Percentiles rank a stretch among this genome's conserved stretches.
phyloP scores from a whole-genome alignment of 2,329 filamentous ascomycete genomes.

The Coniochaeta sp. region DNA sequence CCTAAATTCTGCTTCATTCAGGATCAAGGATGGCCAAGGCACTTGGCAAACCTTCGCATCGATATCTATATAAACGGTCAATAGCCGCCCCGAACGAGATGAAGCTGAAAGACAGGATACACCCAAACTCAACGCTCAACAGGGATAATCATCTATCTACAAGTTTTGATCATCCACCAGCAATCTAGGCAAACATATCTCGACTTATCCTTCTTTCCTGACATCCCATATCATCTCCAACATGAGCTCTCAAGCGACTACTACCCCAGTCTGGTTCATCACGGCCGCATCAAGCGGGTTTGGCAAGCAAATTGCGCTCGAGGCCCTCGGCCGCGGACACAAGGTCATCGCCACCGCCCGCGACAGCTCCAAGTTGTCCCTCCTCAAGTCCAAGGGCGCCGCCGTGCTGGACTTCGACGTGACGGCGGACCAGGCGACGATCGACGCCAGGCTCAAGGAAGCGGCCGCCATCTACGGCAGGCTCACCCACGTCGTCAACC shows the following conservation, averaged over 20 bases:
- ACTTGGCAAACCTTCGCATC: background rate
- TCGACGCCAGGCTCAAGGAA: conserved; percentile 6
- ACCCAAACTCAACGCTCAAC: background rate
- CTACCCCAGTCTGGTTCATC: conserved; percentile 23
- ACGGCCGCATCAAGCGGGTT: conserved; percentile 34
- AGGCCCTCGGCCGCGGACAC: conserved; percentile 28
- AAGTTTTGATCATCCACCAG: background rate
- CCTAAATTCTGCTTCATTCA: background rate
- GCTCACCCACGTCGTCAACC: conserved; percentile 16
- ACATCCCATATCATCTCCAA: background rate
- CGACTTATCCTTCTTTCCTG: background rate
- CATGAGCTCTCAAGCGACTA: background rate
- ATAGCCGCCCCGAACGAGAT: background rate
- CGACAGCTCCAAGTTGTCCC: conserved; percentile 14
- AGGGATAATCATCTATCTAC: background rate
- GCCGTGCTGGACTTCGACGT: conserved; percentile 18
- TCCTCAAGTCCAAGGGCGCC: conserved; percentile 16
- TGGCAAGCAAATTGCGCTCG: conserved; percentile 25
- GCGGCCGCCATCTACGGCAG: conserved; percentile 12
- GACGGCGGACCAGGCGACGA: conserved; percentile 12
- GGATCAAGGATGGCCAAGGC: background rate
- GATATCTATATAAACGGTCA: background rate
- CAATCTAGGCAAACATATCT: background rate
- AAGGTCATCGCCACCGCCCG: conserved; percentile 34
- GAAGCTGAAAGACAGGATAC: background rate